A percentile compares a stretch with the other conserved stretches of the same genome.
These are phyloP conservation scores for Rhodofomes roseus DNA, from an alignment of 1,284 basidiomycete species.

Conservation along the genomic window DNA sequence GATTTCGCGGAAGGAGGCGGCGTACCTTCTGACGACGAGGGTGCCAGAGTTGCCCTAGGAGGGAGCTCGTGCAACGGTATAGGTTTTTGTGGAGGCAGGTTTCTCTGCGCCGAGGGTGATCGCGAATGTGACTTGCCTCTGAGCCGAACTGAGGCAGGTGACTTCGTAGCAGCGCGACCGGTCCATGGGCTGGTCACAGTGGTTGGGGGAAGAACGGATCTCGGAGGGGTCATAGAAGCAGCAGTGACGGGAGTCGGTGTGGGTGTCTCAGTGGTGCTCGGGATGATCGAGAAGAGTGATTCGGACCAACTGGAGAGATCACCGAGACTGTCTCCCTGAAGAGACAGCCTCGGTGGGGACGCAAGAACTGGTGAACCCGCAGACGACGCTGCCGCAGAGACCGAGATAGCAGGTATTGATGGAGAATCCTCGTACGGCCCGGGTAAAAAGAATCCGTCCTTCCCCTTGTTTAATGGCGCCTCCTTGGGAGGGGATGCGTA, in stretches of 20 bases:
- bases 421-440: background rate
- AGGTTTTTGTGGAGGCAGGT: slow-evolving; percentile 25
- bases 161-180: background rate
- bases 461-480: background rate
- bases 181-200: background rate
- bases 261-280: slow-evolving; percentile 9
- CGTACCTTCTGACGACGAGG: slow-evolving; percentile 11
- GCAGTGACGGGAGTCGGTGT: slow-evolving; percentile 7
- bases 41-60: background rate
- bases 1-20: slow-evolving; percentile 15
- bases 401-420: background rate
- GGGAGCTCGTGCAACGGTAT: slow-evolving; percentile 19
- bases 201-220: background rate
- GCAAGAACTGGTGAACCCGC: slow-evolving; percentile 13
- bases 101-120: slow-evolving; percentile 6
- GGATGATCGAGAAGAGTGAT: slow-evolving; percentile 28
- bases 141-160: slow-evolving; percentile 2
- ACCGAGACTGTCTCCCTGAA: slow-evolving; percentile 22
- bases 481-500: slow-evolving; percentile 25
- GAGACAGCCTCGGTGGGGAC: slow-evolving; percentile 24
- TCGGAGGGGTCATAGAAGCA: slow-evolving; percentile 9
- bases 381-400: slow-evolving; percentile 2
- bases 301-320: slow-evolving; percentile 29
- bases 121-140: slow-evolving; percentile 12
- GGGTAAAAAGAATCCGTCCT: background rate